Evolutionary conservation across 1,284 basidiomycete species (phyloP), one percentile per base, ranked within the genome.

Genomic region (Boletus semigastroideus): DNA sequence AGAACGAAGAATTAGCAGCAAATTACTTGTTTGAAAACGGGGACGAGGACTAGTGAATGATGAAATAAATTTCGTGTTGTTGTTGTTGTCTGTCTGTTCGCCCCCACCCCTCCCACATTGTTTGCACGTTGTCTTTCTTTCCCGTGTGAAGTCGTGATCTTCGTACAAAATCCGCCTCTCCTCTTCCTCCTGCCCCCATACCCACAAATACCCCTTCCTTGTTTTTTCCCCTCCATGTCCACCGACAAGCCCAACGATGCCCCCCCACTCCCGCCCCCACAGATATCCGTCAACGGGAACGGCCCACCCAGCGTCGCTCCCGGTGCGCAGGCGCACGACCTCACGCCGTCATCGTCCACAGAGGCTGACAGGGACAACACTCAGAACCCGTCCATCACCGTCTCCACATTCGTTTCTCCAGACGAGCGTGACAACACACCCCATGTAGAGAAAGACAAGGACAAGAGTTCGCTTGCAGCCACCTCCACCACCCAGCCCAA

Each of bases 1-100:
- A 92, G 79, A 93, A 98, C 66, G 94, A 98, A 72, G 93, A 96
- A 69, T 73, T 95, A 39, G 93, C 94, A 2, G 94, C 94, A 19
- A 96, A 95, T 67, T 95, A 87, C 64, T 72, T 95, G 63, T 94
- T 95, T 61, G 93, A 95, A 20, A 14, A 1, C 11, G n/a, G n/a
- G n/a, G 19, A 20, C 10, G 48, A 16, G 3, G 60, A n/a, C n/a
- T n/a, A 60, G 13, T 52, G 52, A 44, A n/a, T 22, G 22, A 22
- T 22, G 22, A 5, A 22, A 22, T 22, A 22, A 22, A 22, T 22
- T 22, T 22, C 22, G 3, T 22, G 22, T 22, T 22, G 20, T 31
- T 12, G 20, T 38, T 59, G 51, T 51, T 48, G n/a, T n/a, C n/a
- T n/a, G n/a, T n/a, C n/a, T n/a, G n/a, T n/a, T n/a, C n/a, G n/a